Conservation (phyloP, 441 rosid genomes). For the Adansonia grandidieri region DNA sequence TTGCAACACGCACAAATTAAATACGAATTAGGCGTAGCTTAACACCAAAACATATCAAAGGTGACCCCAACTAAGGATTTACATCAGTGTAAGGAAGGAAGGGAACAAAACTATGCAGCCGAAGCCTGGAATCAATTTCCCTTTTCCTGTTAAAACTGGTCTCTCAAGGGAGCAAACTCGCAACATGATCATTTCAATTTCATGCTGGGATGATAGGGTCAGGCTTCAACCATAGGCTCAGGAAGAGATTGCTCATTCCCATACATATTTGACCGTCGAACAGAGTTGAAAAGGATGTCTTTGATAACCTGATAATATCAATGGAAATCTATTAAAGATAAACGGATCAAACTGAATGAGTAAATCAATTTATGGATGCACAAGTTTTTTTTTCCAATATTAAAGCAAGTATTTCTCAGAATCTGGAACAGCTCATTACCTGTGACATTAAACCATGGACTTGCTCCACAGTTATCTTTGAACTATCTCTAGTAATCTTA, state of each 20-base stretch:
- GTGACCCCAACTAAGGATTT: constrained; percentile 10
- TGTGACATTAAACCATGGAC: constrained; percentile 98
- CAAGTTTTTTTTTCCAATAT: background rate
- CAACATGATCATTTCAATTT: constrained; percentile 10
- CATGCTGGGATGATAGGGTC: constrained; percentile 30
- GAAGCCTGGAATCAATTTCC: background rate
- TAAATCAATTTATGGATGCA: background rate
- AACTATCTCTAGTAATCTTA: constrained; percentile 92
- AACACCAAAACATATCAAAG: background rate
- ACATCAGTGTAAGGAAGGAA: constrained; percentile 16
- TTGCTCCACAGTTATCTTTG: constrained; percentile 96
- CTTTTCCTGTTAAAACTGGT: background rate
- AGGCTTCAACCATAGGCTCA: constrained; percentile 95
- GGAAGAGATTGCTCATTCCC: constrained; percentile 58
- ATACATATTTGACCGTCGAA: constrained; percentile 58
- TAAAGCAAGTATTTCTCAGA: background rate
- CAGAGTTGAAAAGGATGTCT: constrained; percentile 90
- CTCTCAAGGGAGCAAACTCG: background rate
- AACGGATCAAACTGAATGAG: background rate
- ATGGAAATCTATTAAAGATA: background rate
- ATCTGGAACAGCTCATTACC: constrained; percentile 46
- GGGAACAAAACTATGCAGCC: constrained; percentile 25
- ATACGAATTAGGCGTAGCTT: background rate
- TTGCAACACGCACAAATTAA: constrained; percentile 1
- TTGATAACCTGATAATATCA: constrained; percentile 68